Evolutionary conservation across 352 stramenopile genomes (phyloP), one percentile per base, ranked within the genome.

Genomic region (Pythium periplocum): DNA sequence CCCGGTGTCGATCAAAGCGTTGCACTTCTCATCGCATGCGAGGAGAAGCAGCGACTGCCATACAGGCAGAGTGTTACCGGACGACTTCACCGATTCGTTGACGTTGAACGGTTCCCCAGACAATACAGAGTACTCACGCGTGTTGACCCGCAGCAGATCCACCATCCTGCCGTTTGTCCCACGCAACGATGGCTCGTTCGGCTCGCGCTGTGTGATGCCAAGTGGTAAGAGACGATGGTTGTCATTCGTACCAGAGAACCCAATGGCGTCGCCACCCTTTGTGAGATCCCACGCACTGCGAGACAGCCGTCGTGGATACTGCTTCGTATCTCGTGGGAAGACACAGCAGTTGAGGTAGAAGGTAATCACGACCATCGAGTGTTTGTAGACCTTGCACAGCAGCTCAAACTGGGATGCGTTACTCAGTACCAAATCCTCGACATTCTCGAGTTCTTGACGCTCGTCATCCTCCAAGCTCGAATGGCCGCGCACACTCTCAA

Each of bases 201-300:
- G 78, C 45, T 90, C 79, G 8, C 51, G 61, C 53, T 96, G 86
- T 0, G 45, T 51, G 30, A 96, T 75, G n/a, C 86, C 76, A 0
- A 84, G 32, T 4, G 86, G 88, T 3, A 96, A 62, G 46, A 96
- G 46, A 0, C 66, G 67, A 11, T 95, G 83, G 35, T 89, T 96
- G 56, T 96, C 87, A 54, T 96, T 97, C 9, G 87, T 97, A 0
- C 87, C 90, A 0, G 85, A 96, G 52, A 97, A 96, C 2, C 88
- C 88, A 26, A 95, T 71, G 26, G 74, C 76, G 0, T 58, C 65
- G 2, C 64, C 48, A 1, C 85, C 86, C 10, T 75, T 55, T 10
- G 79, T 83, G 35, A 96, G 53, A 62, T 96, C 76, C 86, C 87
- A 97, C 10, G 87, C 68, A 10, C 69, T 96, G 48, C 81, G 64